Evolutionary conservation across 192 early-diverging fungal genomes (phyloP).

Genomic region (Ambispora gerdemannii): DNA sequence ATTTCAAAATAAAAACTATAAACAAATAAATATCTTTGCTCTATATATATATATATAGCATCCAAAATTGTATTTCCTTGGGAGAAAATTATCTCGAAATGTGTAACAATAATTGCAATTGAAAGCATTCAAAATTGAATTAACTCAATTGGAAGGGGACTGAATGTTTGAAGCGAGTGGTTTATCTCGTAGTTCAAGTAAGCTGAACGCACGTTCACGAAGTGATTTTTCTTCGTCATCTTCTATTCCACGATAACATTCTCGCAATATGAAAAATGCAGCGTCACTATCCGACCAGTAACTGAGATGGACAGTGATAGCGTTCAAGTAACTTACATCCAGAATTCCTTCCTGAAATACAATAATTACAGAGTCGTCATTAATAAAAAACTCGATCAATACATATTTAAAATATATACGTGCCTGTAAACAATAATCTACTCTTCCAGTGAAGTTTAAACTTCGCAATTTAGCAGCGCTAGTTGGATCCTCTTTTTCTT

Average conservation of each 20-base stretch:
- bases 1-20: no score
- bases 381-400: no score
- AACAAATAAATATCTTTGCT: no score
- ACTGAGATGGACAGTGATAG: slow-evolving; percentile 39
- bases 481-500: slow-evolving; percentile 14
- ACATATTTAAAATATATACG: no score
- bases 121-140: no score
- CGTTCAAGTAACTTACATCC: slow-evolving; percentile 13
- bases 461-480: slow-evolving; percentile 41
- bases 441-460: slow-evolving; percentile 47
- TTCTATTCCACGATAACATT: slow-evolving; percentile 42
- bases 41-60: no score
- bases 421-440: slow-evolving; percentile 54
- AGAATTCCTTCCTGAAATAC: slow-evolving; percentile 31
- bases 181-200: not conserved
- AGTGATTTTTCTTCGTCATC: not conserved
- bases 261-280: slow-evolving; percentile 57
- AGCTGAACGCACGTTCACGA: not conserved
- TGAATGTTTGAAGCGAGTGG: not conserved
- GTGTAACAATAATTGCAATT: no score
- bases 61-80: no score
- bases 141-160: no score
- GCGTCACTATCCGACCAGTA: slow-evolving; percentile 58
- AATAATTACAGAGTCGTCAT: slow-evolving; percentile 47
- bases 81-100: no score